These are phyloP conservation scores for Primulina tabacum DNA, from an alignment of 257 asterid genomes.

Conservation along the genomic window DNA sequence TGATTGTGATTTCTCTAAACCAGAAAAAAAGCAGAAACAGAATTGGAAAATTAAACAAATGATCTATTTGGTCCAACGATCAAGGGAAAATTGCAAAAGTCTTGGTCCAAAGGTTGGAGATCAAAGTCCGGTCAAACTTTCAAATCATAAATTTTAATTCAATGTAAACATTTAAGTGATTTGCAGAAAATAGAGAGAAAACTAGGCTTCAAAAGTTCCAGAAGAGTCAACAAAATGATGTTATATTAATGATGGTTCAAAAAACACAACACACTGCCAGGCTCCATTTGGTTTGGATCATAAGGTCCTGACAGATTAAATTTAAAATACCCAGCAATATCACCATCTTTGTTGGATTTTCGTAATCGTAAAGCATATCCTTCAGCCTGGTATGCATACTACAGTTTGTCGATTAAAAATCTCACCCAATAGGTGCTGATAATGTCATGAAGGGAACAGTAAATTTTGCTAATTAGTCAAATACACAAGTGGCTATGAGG, in stretches of 20 bases:
- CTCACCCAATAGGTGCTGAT: neutral
- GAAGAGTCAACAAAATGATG: neutral
- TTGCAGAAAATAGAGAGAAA: neutral
- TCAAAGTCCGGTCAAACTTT: neutral
- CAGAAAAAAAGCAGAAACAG: neutral
- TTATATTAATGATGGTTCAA: no score
- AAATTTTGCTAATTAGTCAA: neutral
- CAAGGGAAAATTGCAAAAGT: neutral
- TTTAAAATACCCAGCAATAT: neutral
- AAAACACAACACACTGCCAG: no score
- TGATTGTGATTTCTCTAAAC: neutral
- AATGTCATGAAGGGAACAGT: neutral
- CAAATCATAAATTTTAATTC: neutral
- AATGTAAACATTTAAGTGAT: neutral
- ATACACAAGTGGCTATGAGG: neutral
- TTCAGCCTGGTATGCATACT: neutral
- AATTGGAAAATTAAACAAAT: neutral
- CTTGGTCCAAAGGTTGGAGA: neutral
- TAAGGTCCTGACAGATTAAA: neutral
- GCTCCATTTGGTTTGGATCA: neutral
- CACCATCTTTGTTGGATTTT: neutral
- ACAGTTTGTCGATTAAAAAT: neutral
- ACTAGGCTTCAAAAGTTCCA: neutral
- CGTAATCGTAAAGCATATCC: neutral
- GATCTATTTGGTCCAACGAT: neutral